Conservation (phyloP, 73 alveolate genomes). For the Durusdinium trenchii region DNA sequence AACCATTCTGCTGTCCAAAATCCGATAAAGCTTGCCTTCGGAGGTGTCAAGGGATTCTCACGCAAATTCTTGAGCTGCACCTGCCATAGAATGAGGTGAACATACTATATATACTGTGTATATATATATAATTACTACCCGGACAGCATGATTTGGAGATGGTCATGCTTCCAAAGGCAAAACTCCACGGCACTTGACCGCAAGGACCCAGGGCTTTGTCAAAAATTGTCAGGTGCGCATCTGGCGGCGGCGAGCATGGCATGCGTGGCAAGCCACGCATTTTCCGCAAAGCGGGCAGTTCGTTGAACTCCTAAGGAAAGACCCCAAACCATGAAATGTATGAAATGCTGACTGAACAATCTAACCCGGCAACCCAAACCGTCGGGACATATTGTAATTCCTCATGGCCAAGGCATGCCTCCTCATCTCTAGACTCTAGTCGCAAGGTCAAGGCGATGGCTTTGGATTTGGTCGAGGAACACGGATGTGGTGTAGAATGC, state of each 20-base stretch:
- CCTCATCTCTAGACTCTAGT: not conserved
- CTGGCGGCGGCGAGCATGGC: slow-evolving; percentile 89
- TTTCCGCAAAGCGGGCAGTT: slow-evolving; percentile 88
- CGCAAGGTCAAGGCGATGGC: not conserved
- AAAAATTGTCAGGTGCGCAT: not conserved
- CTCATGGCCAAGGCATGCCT: not conserved
- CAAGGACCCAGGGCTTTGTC: not conserved
- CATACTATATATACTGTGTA: too few species aligned
- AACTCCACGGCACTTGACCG: not conserved
- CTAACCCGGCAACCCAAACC: not conserved
- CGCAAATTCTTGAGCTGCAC: slow-evolving; percentile 70
- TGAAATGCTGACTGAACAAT: not conserved
- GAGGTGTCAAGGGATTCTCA: slow-evolving; percentile 50
- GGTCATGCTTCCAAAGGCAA: too few species aligned
- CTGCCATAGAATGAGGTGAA: too few species aligned
- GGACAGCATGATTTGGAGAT: too few species aligned
- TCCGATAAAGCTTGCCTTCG: not conserved
- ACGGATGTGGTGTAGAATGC: slow-evolving; percentile 85
- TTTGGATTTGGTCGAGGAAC: slow-evolving; percentile 31
- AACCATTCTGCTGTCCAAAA: not conserved
- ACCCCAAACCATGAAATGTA: not conserved
- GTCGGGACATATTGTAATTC: not conserved
- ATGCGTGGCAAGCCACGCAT: slow-evolving; percentile 94
- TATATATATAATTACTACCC: too few species aligned
- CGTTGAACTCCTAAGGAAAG: slow-evolving; percentile 62